Evolutionary conservation across 345 rosid species (phyloP).

Genomic region (Salix brachista): DNA sequence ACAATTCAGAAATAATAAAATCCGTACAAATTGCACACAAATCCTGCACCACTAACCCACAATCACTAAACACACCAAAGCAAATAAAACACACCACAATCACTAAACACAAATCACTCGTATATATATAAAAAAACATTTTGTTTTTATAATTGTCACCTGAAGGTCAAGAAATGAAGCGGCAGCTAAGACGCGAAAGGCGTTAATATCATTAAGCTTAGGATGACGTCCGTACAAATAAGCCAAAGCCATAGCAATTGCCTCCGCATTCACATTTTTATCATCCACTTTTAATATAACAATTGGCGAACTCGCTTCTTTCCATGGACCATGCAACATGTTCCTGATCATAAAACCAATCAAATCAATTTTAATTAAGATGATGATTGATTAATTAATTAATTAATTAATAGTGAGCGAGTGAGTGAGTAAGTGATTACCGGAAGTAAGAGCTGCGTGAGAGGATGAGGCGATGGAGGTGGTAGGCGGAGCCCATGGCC

Average conservation of each 20-base stretch:
- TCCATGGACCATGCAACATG: conserved; percentile 97
- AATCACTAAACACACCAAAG: conserved; percentile 3
- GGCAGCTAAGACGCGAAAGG: conserved; percentile 92
- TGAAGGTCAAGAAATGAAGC: conserved; percentile 97
- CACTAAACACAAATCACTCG: conserved; percentile 2
- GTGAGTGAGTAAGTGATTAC: conserved; percentile 22
- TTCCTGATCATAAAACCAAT: conserved; percentile 41
- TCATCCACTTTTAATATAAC: conserved; percentile 79
- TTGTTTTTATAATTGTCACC: conserved; percentile 32
- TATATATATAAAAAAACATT: too few relatives aligned
- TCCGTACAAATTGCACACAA: conserved; percentile 94
- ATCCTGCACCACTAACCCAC: conserved; percentile 47
- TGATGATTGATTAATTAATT: not conserved
- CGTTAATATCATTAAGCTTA: conserved; percentile 80
- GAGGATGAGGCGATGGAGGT: conserved; percentile 86
- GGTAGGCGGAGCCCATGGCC: conserved; percentile 81
- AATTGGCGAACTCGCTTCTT: conserved; percentile 77
- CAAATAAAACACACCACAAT: too few relatives aligned
- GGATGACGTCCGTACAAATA: conserved; percentile 85
- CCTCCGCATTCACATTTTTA: conserved; percentile 81
- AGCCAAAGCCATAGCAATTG: conserved; percentile 78
- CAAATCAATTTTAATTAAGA: not conserved
- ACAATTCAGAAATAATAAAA: conserved; percentile 80
- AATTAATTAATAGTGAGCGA: not conserved
- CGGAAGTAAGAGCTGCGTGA: conserved; percentile 96